Percentiles rank a stretch among this genome's conserved stretches.
Conservation (phyloP, 805 yeast genomes). For the Wickerhamiella musiphila region DNA sequence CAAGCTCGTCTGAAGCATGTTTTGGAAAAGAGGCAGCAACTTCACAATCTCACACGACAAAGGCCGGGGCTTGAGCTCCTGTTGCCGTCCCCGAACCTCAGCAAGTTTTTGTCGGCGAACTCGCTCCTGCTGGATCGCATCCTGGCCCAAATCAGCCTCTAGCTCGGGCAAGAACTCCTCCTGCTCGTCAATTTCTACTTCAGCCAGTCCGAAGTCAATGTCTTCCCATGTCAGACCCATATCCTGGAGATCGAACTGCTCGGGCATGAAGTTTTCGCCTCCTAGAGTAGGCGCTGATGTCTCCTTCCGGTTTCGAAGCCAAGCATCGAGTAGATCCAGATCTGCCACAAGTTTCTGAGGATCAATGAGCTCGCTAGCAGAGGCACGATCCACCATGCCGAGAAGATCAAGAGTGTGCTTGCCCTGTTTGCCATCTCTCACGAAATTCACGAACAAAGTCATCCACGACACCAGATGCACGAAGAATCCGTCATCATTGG, state of each 20-base stretch:
- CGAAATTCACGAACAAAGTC: conserved; percentile 41
- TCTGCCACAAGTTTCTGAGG: conserved; percentile 23
- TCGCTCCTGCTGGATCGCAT: conserved; percentile 17
- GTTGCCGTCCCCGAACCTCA: conserved; percentile 9
- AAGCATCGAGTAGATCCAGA: conserved; percentile 25
- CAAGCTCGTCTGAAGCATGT: background rate
- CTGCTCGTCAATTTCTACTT: conserved; percentile 30
- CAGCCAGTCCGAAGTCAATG: conserved; percentile 32
- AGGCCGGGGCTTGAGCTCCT: conserved; percentile 16
- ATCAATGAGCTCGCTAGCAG: conserved; percentile 17
- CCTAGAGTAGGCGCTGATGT: conserved; percentile 11
- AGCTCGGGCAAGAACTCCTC: conserved; percentile 22
- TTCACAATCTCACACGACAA: conserved; percentile 17
- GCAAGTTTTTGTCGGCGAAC: conserved; percentile 15
- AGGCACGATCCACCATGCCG: conserved; percentile 18
- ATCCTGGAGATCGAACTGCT: conserved; percentile 25
- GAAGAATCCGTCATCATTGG: conserved; percentile 62
- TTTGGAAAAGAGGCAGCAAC: conserved; percentile 13
- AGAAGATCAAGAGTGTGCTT: conserved; percentile 30
- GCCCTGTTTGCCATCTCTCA: conserved; percentile 38
- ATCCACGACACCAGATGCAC: conserved; percentile 61
- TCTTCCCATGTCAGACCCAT: conserved; percentile 25
- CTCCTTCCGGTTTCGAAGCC: conserved; percentile 14
- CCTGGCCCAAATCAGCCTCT: conserved; percentile 17
- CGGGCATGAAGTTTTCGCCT: conserved; percentile 20